These are phyloP conservation scores for Acacia pycnantha DNA, from an alignment of 331 rosid genomes.

Conservation along the genomic window DNA sequence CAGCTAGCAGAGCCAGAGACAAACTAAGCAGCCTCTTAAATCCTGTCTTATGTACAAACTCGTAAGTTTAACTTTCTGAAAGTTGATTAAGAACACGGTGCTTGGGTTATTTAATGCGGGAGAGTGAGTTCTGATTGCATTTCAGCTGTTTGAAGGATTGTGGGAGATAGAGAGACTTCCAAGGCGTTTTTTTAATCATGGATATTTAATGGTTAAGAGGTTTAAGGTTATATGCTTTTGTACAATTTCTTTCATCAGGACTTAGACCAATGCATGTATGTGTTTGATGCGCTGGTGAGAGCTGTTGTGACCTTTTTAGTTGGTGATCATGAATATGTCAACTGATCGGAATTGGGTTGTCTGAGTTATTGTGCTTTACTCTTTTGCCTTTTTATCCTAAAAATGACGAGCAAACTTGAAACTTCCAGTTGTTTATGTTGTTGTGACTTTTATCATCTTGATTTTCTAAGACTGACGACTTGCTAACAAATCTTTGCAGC, in stretches of 20 bases:
- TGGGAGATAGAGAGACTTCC: background rate
- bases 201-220: background rate
- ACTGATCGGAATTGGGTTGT: background rate
- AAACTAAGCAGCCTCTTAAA: background rate
- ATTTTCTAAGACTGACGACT: background rate
- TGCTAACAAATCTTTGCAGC: constrained; percentile 18
- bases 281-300: background rate
- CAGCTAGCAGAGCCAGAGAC: background rate
- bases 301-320: background rate
- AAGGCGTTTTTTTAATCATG: background rate
- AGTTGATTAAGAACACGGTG: background rate
- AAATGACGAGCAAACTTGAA: background rate
- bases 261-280: background rate
- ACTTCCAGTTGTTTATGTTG: background rate
- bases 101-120: background rate
- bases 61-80: background rate
- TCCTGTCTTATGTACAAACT: background rate
- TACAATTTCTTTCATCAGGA: background rate
- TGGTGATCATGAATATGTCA: background rate
- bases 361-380: background rate
- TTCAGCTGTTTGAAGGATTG: background rate
- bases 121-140: background rate
- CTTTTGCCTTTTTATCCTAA: background rate
- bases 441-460: background rate
- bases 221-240: background rate